phyloP scores from a whole-genome alignment of 306 rosid genomes.

The Quercus bicolor region DNA sequence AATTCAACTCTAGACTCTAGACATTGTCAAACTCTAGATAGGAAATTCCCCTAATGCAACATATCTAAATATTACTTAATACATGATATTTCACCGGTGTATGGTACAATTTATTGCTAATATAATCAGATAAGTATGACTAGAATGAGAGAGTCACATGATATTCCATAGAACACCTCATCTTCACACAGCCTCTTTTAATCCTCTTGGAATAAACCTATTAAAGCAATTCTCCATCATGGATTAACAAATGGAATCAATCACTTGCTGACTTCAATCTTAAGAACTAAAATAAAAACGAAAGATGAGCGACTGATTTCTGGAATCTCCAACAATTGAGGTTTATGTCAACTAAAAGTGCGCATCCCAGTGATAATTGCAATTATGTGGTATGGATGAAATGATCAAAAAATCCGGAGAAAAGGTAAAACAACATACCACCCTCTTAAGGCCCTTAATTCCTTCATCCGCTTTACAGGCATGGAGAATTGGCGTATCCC shows the following conservation, averaged over 20 bases:
- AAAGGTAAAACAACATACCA: slow-evolving; percentile 52
- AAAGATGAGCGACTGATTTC: not conserved
- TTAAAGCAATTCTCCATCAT: not conserved
- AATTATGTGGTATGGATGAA: not conserved
- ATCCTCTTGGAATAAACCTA: not conserved
- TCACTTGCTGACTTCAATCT: not conserved
- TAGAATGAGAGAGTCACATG: not conserved
- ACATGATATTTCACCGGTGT: not conserved
- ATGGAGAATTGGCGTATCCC: slow-evolving; percentile 50
- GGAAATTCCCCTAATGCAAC: not conserved
- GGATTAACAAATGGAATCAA: not conserved
- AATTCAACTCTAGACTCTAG: not conserved
- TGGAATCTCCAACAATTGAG: not conserved
- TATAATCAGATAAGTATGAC: not conserved
- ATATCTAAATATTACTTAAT: not conserved
- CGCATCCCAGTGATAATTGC: not conserved
- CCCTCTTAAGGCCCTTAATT: slow-evolving; percentile 78
- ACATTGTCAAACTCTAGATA: not conserved
- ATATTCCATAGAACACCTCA: not conserved
- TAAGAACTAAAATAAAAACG: not conserved
- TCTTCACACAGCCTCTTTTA: not conserved
- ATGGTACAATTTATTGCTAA: not conserved
- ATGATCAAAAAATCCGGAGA: not conserved
- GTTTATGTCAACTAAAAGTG: not conserved
- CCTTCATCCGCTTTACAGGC: slow-evolving; percentile 80